phyloP scores from a whole-genome alignment of 495 filamentous ascomycete species.

The Hypoxylon lenormandii region DNA sequence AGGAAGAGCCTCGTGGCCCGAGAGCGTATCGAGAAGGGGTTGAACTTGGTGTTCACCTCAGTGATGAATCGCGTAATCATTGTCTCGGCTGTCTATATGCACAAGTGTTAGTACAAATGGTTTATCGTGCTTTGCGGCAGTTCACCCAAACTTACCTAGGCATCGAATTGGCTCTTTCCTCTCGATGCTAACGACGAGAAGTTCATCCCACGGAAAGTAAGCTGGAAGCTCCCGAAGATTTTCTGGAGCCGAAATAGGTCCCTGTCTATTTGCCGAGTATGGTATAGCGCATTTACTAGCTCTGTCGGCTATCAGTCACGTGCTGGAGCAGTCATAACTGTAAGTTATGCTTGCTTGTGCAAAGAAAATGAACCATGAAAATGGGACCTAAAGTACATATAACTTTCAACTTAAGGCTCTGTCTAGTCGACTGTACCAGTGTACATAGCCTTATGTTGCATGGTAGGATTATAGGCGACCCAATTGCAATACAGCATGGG shows the following conservation, averaged over 20 bases:
- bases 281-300: no score
- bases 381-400: no score
- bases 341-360: no score
- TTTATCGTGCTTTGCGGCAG: background rate
- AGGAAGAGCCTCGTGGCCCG: constrained; percentile 89
- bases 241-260: constrained; percentile 30
- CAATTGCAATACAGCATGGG: no score
- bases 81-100: constrained; percentile 44
- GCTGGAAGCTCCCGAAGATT: constrained; percentile 23
- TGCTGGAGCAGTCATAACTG: no score
- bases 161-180: constrained; percentile 14
- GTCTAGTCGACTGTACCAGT: no score
- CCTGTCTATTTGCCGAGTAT: no score
- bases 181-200: background rate
- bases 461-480: no score
- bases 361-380: no score
- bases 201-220: background rate
- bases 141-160: constrained; percentile 7
- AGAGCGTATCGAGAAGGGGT: constrained; percentile 82
- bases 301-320: no score
- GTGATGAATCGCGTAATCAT: constrained; percentile 94
- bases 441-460: no score
- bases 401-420: no score
- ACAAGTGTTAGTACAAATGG: background rate
- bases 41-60: constrained; percentile 84